Conservation (phyloP, 2,329 filamentous ascomycete species). For the Claviceps paspali region DNA sequence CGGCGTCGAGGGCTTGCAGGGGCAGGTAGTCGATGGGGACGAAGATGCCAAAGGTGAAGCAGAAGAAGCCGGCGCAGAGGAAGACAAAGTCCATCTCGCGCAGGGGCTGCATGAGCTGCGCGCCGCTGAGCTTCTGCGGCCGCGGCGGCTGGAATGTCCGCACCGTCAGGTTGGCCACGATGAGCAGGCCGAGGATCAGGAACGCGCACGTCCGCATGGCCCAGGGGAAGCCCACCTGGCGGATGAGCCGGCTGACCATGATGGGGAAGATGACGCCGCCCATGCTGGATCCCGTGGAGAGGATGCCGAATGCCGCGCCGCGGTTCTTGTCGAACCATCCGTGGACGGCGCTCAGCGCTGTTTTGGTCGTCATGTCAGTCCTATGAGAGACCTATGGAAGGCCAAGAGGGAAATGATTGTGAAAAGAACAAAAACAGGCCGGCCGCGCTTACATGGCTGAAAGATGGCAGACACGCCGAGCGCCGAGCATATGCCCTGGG, state of each 20-base stretch:
- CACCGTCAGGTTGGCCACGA: slow-evolving; percentile 16
- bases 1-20: slow-evolving; percentile 9
- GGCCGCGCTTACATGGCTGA: slow-evolving; percentile 9
- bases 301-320: slow-evolving; percentile 12
- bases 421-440: not conserved
- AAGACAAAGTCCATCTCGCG: slow-evolving; percentile 14
- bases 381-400: too few relatives aligned
- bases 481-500: slow-evolving; percentile 17
- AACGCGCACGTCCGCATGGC: slow-evolving; percentile 17
- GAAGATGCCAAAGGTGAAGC: slow-evolving; percentile 19
- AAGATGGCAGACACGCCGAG: slow-evolving; percentile 16
- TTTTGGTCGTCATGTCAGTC: not conserved
- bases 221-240: slow-evolving; percentile 16
- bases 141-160: slow-evolving; percentile 8
- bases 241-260: slow-evolving; percentile 16
- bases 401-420: too few relatives aligned
- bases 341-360: slow-evolving; percentile 11
- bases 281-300: slow-evolving; percentile 13
- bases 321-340: slow-evolving; percentile 14
- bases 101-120: slow-evolving; percentile 15
- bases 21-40: slow-evolving; percentile 17
- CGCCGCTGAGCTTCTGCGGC: slow-evolving; percentile 5
- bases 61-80: slow-evolving; percentile 13
- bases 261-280: slow-evolving; percentile 21
- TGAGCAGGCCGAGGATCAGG: slow-evolving; percentile 13